Base-by-base conservation (phyloP, 2,329 filamentous ascomycete species). In the Aspergillus sp. region DNA sequence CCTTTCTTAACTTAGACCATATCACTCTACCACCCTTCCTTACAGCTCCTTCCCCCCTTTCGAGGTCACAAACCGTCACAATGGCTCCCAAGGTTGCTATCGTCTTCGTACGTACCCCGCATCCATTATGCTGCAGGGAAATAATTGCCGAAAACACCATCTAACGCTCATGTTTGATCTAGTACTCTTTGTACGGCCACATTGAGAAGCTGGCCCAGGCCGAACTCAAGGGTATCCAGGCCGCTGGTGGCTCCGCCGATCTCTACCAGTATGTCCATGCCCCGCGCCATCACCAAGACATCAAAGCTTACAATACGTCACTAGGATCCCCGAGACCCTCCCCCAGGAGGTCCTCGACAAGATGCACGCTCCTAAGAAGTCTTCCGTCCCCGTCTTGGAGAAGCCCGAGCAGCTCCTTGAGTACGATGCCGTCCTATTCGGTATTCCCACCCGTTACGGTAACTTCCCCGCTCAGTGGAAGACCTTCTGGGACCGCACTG, bases 381-480 rank as follows among this genome's bases (percentile, higher is more conserved):
- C 83, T 64, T 81, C 85, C 71, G 80, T 95, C 73, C 84, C 87
- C 57, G 75, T 91, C 66, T 81, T 87, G 59, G 79, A 82, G 68
- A 79, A 82, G 68, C 82, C 84, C 50, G 74, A 83, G 12, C 80
- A 75, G 33, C 87, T 97, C 44, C 85, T 87, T 71, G 63, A 80
- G 53, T 98, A 96, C 80, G 93, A 98, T 71, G 95, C 82, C 66
- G 88, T 97, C 81, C 87, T 99, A 64, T 84, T 98, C 69, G 95
- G 95, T 66, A 95, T 98, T 75, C 95, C 95, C 59, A 99, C 95
- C 52, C 86, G 95, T 66, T 99, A 91, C 80, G 95, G 95, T 69
- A 98, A 96, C 86, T 96, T 96, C 84, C 93, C 93, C 49, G 90
- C 89, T 17, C 95, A 99, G 80, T 97, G 90, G 90, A 97, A 95